Evolutionary conservation across 2,329 filamentous ascomycete genomes (phyloP), one percentile per base, ranked within the genome.

Genomic region (Pseudogymnoascus sp.): DNA sequence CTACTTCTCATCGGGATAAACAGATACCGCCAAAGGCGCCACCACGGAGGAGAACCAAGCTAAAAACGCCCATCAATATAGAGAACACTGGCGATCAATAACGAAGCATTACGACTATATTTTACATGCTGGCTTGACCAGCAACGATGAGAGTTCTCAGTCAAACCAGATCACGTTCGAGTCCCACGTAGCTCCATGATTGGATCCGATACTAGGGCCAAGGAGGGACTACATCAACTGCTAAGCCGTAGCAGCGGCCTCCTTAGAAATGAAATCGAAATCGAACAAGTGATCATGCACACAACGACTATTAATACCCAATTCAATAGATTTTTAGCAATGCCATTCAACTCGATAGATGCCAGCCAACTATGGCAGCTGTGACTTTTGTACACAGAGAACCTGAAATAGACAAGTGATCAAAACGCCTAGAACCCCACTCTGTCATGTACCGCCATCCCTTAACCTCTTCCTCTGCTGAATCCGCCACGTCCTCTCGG

Each of bases 401-500:
- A 37, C 57, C 57, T 58, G 57, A 58, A 58, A 58, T 58, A 58
- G 57, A 58, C 57, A 58, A 58, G 57, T 38, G 57, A 58, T 39
- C 57, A 58, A 39, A 58, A 58, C 57, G 57, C 57, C 57, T 39
- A 58, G 33, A 58, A 58, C 37, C 37, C 57, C 57, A 37, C 35
- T 37, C 37, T 38, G 35, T 58, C 20, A 39, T 39, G 37, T 38
- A 39, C 25, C 37, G 18, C 5, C 25, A 58, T 25, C 37, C 57
- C 57, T 58, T 58, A 58, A 53, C 68, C 64, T 8, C 71, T 68
- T 57, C 70, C 67, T 65, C 73, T 68, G 30, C 67, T 71, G 62
- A 73, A 73, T 12, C 71, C 72, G 35, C 63, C 62, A 50, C 64
- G 43, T 12, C 65, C 64, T 25, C 65, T 58, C 25, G 57, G 57